Conservation (phyloP, 2,329 filamentous ascomycete species). For the Penicillium sp. region DNA sequence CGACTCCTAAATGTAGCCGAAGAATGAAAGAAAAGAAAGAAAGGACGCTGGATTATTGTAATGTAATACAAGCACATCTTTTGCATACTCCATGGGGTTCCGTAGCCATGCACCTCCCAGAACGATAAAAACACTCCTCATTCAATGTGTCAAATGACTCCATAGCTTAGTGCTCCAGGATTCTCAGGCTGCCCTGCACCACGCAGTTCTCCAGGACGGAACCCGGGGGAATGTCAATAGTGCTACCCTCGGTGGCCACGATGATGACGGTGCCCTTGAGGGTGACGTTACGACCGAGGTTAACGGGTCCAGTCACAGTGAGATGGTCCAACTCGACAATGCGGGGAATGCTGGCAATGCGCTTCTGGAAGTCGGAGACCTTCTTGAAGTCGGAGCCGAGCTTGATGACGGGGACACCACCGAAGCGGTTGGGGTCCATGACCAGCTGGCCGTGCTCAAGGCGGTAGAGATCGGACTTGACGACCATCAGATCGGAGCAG, state of each 20-base stretch:
- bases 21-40: constrained; percentile 11
- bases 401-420: constrained; percentile 96
- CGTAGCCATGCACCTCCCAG: constrained; percentile 25
- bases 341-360: constrained; percentile 47
- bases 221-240: constrained; percentile 94
- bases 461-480: constrained; percentile 99
- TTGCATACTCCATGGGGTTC: constrained; percentile 24
- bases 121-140: constrained; percentile 10
- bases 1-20: constrained; percentile 12
- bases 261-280: constrained; percentile 98
- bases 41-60: constrained; percentile 29
- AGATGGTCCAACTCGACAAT: constrained; percentile 62
- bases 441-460: constrained; percentile 97
- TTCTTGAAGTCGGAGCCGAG: constrained; percentile 99
- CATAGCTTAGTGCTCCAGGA: constrained; percentile 57
- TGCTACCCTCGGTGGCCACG: constrained; percentile 93
- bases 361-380: constrained; percentile 68
- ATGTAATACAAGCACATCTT: constrained; percentile 27
- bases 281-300: constrained; percentile 89
- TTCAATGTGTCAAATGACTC: not conserved
- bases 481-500: constrained; percentile 97
- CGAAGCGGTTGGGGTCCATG: constrained; percentile 94
- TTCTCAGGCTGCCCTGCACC: constrained; percentile 87
- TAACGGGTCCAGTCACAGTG: constrained; percentile 95
- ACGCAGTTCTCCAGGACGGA: constrained; percentile 98